Base-by-base conservation (phyloP, 139 green algal species). In the Pseudopediastrum boryanum region DNA sequence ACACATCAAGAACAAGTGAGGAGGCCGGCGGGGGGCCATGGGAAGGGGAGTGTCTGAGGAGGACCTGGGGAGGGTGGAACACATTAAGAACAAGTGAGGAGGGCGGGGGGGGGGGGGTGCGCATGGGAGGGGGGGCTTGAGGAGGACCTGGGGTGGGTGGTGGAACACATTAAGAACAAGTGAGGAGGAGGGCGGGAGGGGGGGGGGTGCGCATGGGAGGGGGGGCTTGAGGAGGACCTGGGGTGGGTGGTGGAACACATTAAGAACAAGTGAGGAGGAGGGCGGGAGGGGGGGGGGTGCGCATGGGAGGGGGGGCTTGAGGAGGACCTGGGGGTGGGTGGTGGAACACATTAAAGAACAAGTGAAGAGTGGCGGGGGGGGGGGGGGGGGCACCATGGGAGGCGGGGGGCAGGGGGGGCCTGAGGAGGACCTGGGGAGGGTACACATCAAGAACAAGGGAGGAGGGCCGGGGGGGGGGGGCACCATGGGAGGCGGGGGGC, bases 101-200 rank as follows among this genome's bases (percentile, higher is more conserved):
- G 6, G 46, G 50, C 31, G 69, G 6, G 46, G 48, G 29, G 25
- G 42, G 16, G n/a, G n/a, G n/a, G n/a, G 72, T 65, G 9, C 72
- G 75, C 29, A 75, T 80, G n/a, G 13, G 71, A 79, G 83, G 79
- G 83, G 83, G 86, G 78, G 0, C 59, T 77, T 50, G 64, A 80
- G 1, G 90, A 89, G 59, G 77, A 91, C 71, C 82, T 98, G 58
- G 63, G 69, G 10, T 80, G 72, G n/a, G n/a, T n/a, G 0, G 91
- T 98, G 35, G 36, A 65, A 0, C 68, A 91, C 78, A 79, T 97
- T 62, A 89, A 86, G 61, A 1, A 85, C n/a, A 70, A 78, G 79
- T 90, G 51, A 73, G 78, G 38, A 23, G 6, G 46, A 36, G 21
- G 69, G 6, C 33, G 48, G 29, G 25, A 46, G 16, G 81, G 80